A percentile compares a stretch with the other conserved stretches of the same genome.
phyloP scores from a whole-genome alignment of 305 asterid genomes.

The Fraxinus velutina region DNA sequence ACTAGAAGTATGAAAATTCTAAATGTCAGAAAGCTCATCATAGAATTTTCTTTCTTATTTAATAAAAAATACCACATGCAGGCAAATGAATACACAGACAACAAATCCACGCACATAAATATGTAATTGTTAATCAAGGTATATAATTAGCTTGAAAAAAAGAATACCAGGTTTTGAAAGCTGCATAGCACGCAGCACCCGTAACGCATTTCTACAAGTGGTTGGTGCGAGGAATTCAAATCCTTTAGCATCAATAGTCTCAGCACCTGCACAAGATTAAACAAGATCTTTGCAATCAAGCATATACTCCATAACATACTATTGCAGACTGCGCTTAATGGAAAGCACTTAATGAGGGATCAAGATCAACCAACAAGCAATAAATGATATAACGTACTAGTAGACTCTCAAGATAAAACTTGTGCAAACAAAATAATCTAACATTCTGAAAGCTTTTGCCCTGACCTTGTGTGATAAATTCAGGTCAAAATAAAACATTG shows the following conservation, averaged over 20 bases:
- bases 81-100: background rate
- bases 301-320: background rate
- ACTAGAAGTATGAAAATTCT: conserved; percentile 43
- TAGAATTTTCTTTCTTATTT: background rate
- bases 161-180: conserved; percentile 85
- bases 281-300: conserved; percentile 8
- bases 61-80: background rate
- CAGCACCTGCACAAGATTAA: conserved; percentile 49
- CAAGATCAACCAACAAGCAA: background rate
- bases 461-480: background rate
- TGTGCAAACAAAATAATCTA: background rate
- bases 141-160: conserved; percentile 14
- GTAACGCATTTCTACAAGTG: conserved; percentile 74
- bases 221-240: conserved; percentile 92
- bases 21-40: conserved; percentile 31
- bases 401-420: background rate
- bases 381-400: background rate
- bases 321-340: background rate
- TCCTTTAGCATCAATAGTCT: conserved; percentile 40
- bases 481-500: background rate
- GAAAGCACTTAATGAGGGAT: background rate
- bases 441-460: background rate
- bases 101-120: background rate
- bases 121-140: conserved; percentile 1
- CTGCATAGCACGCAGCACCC: conserved; percentile 99